These are phyloP conservation scores for Paxillus rubicundulus DNA, from an alignment of 768 basidiomycete species.

Conservation along the genomic window DNA sequence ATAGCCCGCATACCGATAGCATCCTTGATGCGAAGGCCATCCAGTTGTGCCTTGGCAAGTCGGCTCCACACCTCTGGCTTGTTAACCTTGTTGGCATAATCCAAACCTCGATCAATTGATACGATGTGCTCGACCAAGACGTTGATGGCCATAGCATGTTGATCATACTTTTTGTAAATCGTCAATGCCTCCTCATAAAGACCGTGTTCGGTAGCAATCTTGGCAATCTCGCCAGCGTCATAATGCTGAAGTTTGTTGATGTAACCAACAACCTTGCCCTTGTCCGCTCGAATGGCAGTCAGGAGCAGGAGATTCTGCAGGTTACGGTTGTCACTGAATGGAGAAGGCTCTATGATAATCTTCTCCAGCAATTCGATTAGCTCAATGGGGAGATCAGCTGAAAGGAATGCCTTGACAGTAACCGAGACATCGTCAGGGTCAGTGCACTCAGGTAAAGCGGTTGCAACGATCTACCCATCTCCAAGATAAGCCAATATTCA, in stretches of 20 bases:
- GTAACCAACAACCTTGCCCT: constrained; percentile 96
- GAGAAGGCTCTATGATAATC: constrained; percentile 95
- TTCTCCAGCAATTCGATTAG: constrained; percentile 97
- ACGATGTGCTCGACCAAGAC: constrained; percentile 98
- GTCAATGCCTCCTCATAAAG: constrained; percentile 95
- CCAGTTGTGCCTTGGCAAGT: constrained; percentile 97
- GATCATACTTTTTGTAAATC: constrained; percentile 96
- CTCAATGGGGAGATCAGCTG: constrained; percentile 94
- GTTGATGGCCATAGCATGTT: constrained; percentile 94
- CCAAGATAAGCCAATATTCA: neutral
- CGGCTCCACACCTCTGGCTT: constrained; percentile 96
- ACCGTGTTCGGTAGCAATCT: constrained; percentile 94
- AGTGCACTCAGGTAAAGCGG: constrained; percentile 93
- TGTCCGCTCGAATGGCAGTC: constrained; percentile 96
- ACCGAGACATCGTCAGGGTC: constrained; percentile 98
- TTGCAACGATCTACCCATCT: constrained; percentile 71
- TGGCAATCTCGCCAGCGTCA: constrained; percentile 90
- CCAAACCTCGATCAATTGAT: constrained; percentile 92
- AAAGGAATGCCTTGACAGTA: constrained; percentile 98
- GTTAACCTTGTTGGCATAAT: constrained; percentile 96
- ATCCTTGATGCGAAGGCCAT: constrained; percentile 97
- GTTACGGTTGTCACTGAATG: constrained; percentile 97
- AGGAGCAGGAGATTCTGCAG: constrained; percentile 93
- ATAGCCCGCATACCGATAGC: constrained; percentile 70
- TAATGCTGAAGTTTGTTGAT: constrained; percentile 98